Evolutionary conservation across 75 land plant species (phyloP).

Genomic region (Selaginella tamariscina): DNA sequence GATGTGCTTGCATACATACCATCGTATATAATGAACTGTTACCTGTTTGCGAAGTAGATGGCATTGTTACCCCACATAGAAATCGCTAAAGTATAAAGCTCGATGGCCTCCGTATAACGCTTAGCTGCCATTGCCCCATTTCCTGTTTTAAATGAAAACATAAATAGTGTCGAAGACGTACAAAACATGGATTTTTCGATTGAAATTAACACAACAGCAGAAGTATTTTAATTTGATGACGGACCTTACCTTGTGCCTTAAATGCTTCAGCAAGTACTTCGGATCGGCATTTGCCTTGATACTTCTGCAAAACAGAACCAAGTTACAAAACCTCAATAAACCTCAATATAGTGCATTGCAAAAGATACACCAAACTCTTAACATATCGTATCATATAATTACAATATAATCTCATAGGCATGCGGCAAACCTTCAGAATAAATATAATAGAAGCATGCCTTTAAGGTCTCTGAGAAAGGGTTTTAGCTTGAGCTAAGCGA

Average conservation of each 20-base stretch:
- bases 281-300: not conserved
- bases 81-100: conserved; percentile 25
- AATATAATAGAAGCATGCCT: not conserved
- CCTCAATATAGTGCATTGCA: too few species aligned
- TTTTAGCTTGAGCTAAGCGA: not conserved
- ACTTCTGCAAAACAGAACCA: not conserved
- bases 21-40: not conserved
- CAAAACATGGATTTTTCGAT: too few species aligned
- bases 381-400: too few species aligned
- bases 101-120: conserved; percentile 21
- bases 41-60: conserved; percentile 29
- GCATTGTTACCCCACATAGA: conserved; percentile 24
- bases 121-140: conserved; percentile 19
- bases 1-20: not conserved
- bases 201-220: too few species aligned
- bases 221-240: too few species aligned
- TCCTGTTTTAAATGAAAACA: conserved; percentile 5
- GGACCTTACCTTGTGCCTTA: conserved; percentile 26
- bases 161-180: not conserved
- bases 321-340: too few species aligned
- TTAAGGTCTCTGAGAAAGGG: not conserved
- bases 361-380: too few species aligned
- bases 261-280: conserved; percentile 28
- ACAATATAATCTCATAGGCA: too few species aligned
- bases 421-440: not conserved